phyloP scores from a whole-genome alignment of 2,329 filamentous ascomycete species.

The Fusarium sp. region DNA sequence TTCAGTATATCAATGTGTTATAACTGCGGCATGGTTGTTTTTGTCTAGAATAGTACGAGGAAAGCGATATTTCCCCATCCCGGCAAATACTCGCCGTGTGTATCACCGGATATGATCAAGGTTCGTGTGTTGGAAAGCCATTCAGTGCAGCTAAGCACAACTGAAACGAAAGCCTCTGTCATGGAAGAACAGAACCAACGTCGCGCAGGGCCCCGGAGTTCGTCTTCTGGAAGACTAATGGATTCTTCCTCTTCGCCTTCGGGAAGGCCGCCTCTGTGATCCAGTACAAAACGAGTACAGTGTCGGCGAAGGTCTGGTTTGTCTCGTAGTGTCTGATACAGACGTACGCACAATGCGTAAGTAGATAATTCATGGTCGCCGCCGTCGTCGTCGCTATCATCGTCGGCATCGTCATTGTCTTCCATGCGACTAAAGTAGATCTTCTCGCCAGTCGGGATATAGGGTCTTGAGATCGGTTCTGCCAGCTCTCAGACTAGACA shows the following conservation, averaged over 20 bases:
- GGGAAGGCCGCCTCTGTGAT: too few species aligned
- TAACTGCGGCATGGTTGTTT: neutral
- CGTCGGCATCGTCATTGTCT: too few species aligned
- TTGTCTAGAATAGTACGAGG: neutral
- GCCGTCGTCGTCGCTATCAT: too few species aligned
- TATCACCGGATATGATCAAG: neutral
- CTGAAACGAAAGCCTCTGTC: too few species aligned
- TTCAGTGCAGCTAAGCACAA: neutral
- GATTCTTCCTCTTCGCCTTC: neutral
- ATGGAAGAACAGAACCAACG: too few species aligned
- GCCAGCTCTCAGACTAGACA: constrained; percentile 35
- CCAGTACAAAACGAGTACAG: neutral
- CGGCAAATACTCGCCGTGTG: neutral
- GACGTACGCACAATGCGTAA: too few species aligned
- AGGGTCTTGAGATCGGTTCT: too few species aligned
- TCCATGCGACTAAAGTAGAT: too few species aligned
- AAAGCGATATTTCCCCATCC: neutral
- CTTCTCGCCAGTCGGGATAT: neutral
- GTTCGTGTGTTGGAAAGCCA: neutral
- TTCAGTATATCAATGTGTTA: neutral
- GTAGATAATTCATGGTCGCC: neutral
- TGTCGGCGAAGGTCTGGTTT: neutral
- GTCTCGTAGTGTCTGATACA: neutral
- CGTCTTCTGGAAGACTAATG: neutral
- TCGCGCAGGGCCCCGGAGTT: too few species aligned